Base-by-base conservation (phyloP, 805 yeast genomes). In the Candida odintsovae region DNA sequence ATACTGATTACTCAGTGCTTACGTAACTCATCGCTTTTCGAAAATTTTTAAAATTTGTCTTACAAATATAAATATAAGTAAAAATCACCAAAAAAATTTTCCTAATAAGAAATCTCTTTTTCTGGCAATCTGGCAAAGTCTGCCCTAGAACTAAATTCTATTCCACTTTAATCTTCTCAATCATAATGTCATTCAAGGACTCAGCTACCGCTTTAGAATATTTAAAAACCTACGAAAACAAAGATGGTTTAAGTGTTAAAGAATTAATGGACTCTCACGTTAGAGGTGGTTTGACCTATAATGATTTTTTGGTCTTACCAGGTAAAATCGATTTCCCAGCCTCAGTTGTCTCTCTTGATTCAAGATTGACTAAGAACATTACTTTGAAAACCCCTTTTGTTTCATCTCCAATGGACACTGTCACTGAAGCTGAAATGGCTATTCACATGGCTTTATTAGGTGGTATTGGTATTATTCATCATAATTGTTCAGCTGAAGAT, bases 381-480 rank as follows among this genome's bases (percentile, higher is more conserved):
- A 70, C 94, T 46, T 76, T 94, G 70, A 90, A 86, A 75, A 75
- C 96, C 41, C 99, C 99, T 48, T 89, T 94, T 57, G 92, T 94
- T 50, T 92, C 98, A 19, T 89, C 98, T 62, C 99, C 99, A 59
- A 94, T 94, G 99, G 99, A 94, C 73, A 94, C 99, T 42, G 99
- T 94, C 56, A 94, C 99, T 48, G 99, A 94, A 77, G 73, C 90
- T 52, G 87, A 83, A 50, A 94, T 94, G 99, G 99, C 99, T 55
- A 92, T 94, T 60, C 83, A 90, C 73, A 90, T 94, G 97, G 97
- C 99, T 57, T 80, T 94, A 57, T 79, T 90, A 61, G 99, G 99
- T 69, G 99, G 99, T 72, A 89, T 94, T 68, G 99, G 99, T 81
- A 87, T 94, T 65, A 83, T 94, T 61, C 99, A 94, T 71, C 97